Conservation (phyloP, 2,329 filamentous ascomycete species). For the Zopfia rhizophila region DNA sequence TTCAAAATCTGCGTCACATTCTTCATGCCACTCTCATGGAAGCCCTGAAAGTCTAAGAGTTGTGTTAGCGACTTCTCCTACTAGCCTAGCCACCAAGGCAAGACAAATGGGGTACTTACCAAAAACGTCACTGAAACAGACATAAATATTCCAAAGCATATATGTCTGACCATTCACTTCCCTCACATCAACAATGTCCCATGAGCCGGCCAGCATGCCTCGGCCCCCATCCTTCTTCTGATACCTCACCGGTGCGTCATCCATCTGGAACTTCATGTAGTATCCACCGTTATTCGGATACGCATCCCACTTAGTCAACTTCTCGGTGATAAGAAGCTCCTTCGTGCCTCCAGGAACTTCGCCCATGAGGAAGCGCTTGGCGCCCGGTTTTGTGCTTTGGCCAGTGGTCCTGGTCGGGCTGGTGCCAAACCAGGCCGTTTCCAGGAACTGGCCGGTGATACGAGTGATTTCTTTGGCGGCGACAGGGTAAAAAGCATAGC, state of each 20-base stretch:
- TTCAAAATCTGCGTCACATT: constrained; percentile 1
- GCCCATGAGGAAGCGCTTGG: background rate
- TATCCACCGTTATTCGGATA: background rate
- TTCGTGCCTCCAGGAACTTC: background rate
- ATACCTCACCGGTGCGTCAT: constrained; percentile 1
- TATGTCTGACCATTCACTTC: background rate
- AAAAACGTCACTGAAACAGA: constrained; percentile 2
- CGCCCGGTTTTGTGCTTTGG: background rate
- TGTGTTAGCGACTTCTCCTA: no score
- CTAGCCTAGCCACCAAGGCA: no score
- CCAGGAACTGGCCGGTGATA: constrained; percentile 6
- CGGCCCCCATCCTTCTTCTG: background rate
- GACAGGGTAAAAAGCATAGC: constrained; percentile 3
- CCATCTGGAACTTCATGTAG: background rate
- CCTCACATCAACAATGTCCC: constrained; percentile 4
- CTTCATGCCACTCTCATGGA: constrained; percentile 8
- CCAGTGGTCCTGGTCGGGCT: background rate
- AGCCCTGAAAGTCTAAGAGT: background rate
- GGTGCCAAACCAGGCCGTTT: constrained; percentile 3
- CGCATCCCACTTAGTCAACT: background rate
- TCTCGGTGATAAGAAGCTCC: background rate
- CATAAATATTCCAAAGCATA: constrained; percentile 5
- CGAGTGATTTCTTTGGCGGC: background rate
- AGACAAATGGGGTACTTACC: no score
- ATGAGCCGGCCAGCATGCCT: background rate